Conservation (phyloP, 768 basidiomycete genomes). For the Mycena filopes region DNA sequence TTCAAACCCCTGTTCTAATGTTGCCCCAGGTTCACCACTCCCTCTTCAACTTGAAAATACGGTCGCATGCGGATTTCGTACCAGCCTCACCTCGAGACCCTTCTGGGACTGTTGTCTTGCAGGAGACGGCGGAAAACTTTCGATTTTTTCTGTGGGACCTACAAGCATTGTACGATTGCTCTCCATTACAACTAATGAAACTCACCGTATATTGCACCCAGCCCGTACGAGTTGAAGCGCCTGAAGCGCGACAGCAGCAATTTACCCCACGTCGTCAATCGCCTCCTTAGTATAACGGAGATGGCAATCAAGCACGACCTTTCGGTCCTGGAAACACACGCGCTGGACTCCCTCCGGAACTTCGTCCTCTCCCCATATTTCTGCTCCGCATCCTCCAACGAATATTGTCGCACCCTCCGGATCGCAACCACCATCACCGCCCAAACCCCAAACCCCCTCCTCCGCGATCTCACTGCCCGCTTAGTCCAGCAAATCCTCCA, state of each 20-base stretch:
- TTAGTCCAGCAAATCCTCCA: conserved; percentile 10
- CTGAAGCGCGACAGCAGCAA: conserved; percentile 16
- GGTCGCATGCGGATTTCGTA: conserved; percentile 38
- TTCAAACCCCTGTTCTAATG: not conserved
- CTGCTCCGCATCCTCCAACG: conserved; percentile 45
- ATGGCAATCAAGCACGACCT: conserved; percentile 61
- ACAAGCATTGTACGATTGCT: conserved; percentile 54
- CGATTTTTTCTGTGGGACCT: conserved; percentile 62
- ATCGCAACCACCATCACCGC: conserved; percentile 64
- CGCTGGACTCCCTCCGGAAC: conserved; percentile 41
- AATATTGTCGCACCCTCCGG: conserved; percentile 55
- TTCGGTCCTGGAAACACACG: conserved; percentile 55
- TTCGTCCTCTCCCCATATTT: conserved; percentile 18
- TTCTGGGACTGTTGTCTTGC: conserved; percentile 43
- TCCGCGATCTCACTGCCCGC: conserved; percentile 46
- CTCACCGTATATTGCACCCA: conserved; percentile 27
- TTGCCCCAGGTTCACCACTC: conserved; percentile 55
- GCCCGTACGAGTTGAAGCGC: conserved; percentile 50
- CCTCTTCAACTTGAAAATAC: conserved; percentile 56
- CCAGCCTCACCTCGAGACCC: conserved; percentile 40
- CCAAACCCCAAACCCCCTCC: conserved; percentile 50
- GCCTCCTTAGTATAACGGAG: conserved; percentile 57
- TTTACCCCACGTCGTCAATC: conserved; percentile 44
- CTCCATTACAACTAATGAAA: not conserved
- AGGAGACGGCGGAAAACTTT: conserved; percentile 56